A percentile compares a stretch with the other conserved stretches of the same genome.
phyloP scores from a whole-genome alignment of 345 rosid species.

The Excoecaria agallocha region DNA sequence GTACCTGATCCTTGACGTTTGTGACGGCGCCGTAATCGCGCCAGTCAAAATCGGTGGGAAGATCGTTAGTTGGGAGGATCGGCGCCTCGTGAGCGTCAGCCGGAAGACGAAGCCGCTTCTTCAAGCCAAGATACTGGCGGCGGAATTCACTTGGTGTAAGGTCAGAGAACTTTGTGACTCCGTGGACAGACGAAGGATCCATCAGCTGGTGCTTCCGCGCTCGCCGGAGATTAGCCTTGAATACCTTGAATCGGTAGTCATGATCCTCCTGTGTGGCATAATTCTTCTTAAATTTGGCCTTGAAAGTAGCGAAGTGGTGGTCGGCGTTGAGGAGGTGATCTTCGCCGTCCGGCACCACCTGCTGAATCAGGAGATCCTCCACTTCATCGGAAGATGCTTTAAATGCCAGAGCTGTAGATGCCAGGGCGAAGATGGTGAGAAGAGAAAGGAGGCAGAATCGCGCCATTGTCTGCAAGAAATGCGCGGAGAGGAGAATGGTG shows the following conservation, averaged over 20 bases:
- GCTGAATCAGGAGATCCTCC: slow-evolving; percentile 26
- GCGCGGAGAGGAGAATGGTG: neutral
- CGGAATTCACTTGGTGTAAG: slow-evolving; percentile 68
- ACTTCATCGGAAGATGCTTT: neutral
- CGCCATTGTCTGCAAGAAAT: slow-evolving; percentile 6
- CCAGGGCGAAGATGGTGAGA: neutral
- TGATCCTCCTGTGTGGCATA: slow-evolving; percentile 57
- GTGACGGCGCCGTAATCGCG: slow-evolving; percentile 87
- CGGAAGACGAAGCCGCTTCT: slow-evolving; percentile 50
- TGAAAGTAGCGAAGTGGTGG: slow-evolving; percentile 26
- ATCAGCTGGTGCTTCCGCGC: slow-evolving; percentile 73
- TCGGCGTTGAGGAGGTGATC: slow-evolving; percentile 24
- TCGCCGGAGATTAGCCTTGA: slow-evolving; percentile 56
- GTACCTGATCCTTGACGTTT: slow-evolving; percentile 76
- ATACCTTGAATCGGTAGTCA: slow-evolving; percentile 56
- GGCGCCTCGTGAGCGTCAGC: slow-evolving; percentile 82
- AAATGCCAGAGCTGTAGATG: neutral
- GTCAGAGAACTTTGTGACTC: slow-evolving; percentile 90
- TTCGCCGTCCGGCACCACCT: slow-evolving; percentile 22
- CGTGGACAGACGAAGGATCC: slow-evolving; percentile 84
- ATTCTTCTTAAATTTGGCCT: slow-evolving; percentile 21
- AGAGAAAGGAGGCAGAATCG: slow-evolving; percentile 7
- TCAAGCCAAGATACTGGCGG: slow-evolving; percentile 53
- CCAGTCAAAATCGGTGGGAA: slow-evolving; percentile 87
- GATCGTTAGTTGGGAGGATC: slow-evolving; percentile 65